Base-by-base conservation (phyloP, 352 stramenopile genomes). In the Pythium myriotylum region DNA sequence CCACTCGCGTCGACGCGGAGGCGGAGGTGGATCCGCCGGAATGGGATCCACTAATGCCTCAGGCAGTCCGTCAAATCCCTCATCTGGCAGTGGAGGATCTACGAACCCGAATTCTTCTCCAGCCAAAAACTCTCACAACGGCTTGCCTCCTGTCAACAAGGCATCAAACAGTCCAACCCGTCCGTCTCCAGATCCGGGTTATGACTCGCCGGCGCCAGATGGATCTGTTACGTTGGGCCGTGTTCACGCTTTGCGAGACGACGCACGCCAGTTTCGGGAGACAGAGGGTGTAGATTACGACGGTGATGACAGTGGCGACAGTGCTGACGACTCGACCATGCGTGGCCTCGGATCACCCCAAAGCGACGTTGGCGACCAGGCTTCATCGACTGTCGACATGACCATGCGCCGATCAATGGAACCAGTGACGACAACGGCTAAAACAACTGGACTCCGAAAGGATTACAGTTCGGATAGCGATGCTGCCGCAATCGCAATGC, bases 401-500 rank as follows among this genome's bases (percentile, higher is more conserved):
- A 35, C 53, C n/a, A 60, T 60, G 53, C 53, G 53, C 22, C 57
- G 47, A 32, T 58, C 57, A 26, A 53, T 65, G 49, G 37, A 51
- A 39, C 40, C 51, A 6, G 37, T n/a, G 14, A 7, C 33, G 17
- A 20, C 59, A 22, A 37, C 27, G 22, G 6, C 45, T 1, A 43
- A 32, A 42, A n/a, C 47, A 3, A 13, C 49, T 4, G 50, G 24
- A 48, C 70, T 73, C 29, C 74, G 47, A 67, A 72, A 49, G 29
- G 65, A 71, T 19, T 72, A 75, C 47, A 79, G 91, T 50, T 92
- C 83, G n/a, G 85, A 92, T 39, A 90, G 84, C 48, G 82, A 92
- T 41, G 77, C 80, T 8, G 85, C 83, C 22, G 83, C 77, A 24
- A 88, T 90, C 37, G 78, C 81, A 13, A 92, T 91, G 81, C 76